Evolutionary conservation across 208 protist species (phyloP).

Genomic region (Trypanosoma brucei): DNA sequence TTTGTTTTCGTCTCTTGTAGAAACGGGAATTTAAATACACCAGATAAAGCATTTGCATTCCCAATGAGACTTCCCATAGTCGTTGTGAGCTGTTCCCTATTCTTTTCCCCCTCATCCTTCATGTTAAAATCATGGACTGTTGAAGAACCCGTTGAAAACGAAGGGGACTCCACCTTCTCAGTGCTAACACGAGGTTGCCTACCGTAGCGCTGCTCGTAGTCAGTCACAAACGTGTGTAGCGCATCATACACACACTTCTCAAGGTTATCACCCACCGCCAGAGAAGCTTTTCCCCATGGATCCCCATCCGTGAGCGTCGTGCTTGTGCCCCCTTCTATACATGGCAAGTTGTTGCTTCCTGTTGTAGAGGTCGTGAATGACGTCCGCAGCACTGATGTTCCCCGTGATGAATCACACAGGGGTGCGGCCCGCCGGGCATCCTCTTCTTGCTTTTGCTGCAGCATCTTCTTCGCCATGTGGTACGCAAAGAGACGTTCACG

Average conservation of each 20-base stretch:
- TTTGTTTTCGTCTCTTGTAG: not conserved
- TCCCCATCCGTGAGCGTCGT: not conserved
- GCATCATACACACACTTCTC: conserved; percentile 4
- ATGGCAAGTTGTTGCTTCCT: not conserved
- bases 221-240: conserved; percentile 9
- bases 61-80: too few relatives aligned
- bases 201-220: conserved; percentile 19
- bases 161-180: not conserved
- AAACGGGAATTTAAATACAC: not conserved
- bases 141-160: too few relatives aligned
- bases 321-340: not conserved
- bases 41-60: too few relatives aligned
- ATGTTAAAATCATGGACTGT: too few relatives aligned
- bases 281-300: not conserved
- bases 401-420: not conserved
- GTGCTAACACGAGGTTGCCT: not conserved
- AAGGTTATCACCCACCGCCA: not conserved
- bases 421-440: not conserved
- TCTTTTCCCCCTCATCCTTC: too few relatives aligned
- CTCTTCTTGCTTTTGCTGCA: not conserved
- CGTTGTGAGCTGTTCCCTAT: too few relatives aligned
- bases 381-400: not conserved
- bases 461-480: conserved; percentile 12
- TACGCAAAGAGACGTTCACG: conserved; percentile 20
- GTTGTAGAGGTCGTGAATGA: not conserved